Conservation (phyloP, 345 rosid species). For the Passiflora organensis region DNA sequence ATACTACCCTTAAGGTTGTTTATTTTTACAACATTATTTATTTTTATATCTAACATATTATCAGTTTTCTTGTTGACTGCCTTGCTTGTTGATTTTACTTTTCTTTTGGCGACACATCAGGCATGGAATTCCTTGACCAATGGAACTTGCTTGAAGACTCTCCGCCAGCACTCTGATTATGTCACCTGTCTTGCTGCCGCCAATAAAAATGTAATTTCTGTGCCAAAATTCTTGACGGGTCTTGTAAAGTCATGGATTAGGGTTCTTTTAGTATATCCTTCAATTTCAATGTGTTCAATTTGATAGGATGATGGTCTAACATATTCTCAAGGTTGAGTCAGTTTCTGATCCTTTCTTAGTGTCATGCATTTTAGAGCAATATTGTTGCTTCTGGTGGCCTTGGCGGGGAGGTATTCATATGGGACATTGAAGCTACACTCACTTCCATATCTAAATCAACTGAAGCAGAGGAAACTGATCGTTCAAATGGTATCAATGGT, state of each 20-base stretch:
- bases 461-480: constrained; percentile 69
- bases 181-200: constrained; percentile 93
- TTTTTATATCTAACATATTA: too few relatives aligned
- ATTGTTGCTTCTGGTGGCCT: constrained; percentile 99
- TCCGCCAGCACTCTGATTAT: constrained; percentile 94
- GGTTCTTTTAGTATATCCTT: constrained; percentile 17
- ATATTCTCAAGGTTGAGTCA: constrained; percentile 20
- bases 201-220: constrained; percentile 77
- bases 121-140: constrained; percentile 83
- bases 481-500: constrained; percentile 61
- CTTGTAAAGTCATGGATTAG: constrained; percentile 23
- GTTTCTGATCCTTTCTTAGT: constrained; percentile 67
- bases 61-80: too few relatives aligned
- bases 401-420: constrained; percentile 98
- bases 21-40: background rate
- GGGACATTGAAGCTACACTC: constrained; percentile 97
- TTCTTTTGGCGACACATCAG: constrained; percentile 45
- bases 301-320: background rate
- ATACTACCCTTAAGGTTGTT: constrained; percentile 87
- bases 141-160: constrained; percentile 79
- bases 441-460: constrained; percentile 66
- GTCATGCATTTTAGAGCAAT: constrained; percentile 74
- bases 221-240: constrained; percentile 19
- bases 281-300: constrained; percentile 13
- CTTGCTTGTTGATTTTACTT: too few relatives aligned